These are phyloP conservation scores for Lepidium aucheri DNA, from an alignment of 345 rosid genomes.

Conservation along the genomic window DNA sequence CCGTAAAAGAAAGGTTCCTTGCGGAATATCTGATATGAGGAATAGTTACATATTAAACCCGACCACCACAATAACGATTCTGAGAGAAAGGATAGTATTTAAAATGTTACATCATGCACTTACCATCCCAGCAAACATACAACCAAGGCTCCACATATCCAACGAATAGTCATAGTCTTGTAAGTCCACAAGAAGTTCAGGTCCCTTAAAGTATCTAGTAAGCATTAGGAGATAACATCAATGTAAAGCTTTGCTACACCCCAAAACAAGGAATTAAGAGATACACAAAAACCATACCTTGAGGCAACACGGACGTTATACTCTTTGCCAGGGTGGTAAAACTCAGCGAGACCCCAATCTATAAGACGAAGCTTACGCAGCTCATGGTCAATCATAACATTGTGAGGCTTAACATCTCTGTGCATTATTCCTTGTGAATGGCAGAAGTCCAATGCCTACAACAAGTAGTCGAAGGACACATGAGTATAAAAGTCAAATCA, in stretches of 20 bases:
- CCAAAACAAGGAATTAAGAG: too few species aligned
- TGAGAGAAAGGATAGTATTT: too few species aligned
- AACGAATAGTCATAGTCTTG: conserved; percentile 98
- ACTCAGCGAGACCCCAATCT: conserved; percentile 92
- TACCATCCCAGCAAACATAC: conserved; percentile 99
- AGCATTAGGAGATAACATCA: background rate
- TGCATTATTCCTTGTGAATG: conserved; percentile 92
- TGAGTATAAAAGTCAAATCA: background rate
- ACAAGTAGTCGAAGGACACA: background rate
- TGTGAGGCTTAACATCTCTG: conserved; percentile 89
- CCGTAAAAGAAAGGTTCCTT: conserved; percentile 99
- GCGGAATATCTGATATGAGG: conserved; percentile 50
- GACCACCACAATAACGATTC: too few species aligned
- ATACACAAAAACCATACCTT: conserved; percentile 22
- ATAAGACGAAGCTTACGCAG: conserved; percentile 78
- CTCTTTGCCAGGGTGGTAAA: conserved; percentile 81
- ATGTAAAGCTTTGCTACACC: too few species aligned
- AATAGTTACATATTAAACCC: too few species aligned
- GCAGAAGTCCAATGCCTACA: conserved; percentile 78
- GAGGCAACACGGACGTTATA: conserved; percentile 87
- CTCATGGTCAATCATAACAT: conserved; percentile 89
- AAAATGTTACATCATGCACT: background rate
- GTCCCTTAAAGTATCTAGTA: conserved; percentile 90
- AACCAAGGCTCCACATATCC: conserved; percentile 99
- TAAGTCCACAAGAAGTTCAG: conserved; percentile 89